Evolutionary conservation across 176 grass and related monocot genomes (phyloP).

Genomic region (Miscanthus lutarioriparius): DNA sequence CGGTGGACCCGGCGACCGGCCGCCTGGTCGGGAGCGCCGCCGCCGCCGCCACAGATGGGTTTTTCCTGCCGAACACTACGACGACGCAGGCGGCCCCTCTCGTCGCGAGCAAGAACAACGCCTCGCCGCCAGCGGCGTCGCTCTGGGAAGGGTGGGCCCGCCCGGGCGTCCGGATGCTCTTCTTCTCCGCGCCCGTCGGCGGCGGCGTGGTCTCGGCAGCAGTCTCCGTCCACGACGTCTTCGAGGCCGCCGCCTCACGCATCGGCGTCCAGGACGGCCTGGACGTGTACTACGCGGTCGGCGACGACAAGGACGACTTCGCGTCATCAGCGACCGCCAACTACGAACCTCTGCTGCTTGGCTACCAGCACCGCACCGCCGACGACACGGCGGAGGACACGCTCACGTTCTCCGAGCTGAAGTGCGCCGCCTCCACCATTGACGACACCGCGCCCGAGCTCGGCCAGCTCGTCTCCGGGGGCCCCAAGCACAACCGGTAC

Average conservation of each 20-base stretch:
- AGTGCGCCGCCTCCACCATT: conserved; percentile 27
- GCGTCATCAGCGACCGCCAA: background rate
- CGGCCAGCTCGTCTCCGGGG: conserved; percentile 1
- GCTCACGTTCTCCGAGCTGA: background rate
- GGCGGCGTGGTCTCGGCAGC: conserved; percentile 19
- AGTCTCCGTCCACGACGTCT: conserved; percentile 13
- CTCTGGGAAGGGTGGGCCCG: conserved; percentile 17
- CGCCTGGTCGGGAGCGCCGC: background rate
- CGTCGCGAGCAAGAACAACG: conserved; percentile 1
- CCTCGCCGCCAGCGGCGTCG: background rate
- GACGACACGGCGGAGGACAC: background rate
- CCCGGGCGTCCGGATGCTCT: conserved; percentile 13
- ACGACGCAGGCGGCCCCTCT: background rate
- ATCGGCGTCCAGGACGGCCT: background rate
- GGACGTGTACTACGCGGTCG: conserved; percentile 35
- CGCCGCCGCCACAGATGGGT: background rate
- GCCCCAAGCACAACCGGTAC: background rate
- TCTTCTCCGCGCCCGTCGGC: conserved; percentile 28
- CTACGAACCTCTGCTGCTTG: background rate
- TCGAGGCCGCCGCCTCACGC: background rate
- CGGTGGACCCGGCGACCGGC: conserved; percentile 24
- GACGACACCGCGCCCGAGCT: conserved; percentile 23
- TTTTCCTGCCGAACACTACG: conserved; percentile 3
- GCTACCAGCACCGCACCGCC: background rate
- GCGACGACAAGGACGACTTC: background rate